A percentile compares a stretch with the other conserved stretches of the same genome.
Evolutionary conservation across 2,329 filamentous ascomycete genomes (phyloP).

Genomic region (Cordyceps farinosa): DNA sequence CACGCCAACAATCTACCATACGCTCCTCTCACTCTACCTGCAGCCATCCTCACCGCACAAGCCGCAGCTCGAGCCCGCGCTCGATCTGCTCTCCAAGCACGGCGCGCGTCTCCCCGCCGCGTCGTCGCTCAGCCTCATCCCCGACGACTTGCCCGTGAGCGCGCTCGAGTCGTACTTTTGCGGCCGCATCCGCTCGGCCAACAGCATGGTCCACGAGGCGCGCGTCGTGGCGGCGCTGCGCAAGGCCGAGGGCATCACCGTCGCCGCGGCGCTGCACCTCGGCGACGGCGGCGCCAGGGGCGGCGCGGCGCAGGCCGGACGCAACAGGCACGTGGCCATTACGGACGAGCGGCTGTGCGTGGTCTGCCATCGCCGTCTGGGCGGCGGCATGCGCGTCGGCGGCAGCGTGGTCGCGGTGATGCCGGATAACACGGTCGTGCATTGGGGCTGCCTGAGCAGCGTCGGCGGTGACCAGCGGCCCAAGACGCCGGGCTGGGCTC

Average conservation of each 20-base stretch:
- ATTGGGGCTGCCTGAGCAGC: slow-evolving; percentile 70
- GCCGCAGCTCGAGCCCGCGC: slow-evolving; percentile 71
- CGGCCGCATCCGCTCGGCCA: slow-evolving; percentile 82
- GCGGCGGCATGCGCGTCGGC: slow-evolving; percentile 78
- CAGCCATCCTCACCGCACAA: slow-evolving; percentile 70
- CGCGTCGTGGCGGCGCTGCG: slow-evolving; percentile 73
- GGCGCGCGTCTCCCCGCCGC: slow-evolving; percentile 85
- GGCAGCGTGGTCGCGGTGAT: slow-evolving; percentile 83
- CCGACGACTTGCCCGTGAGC: slow-evolving; percentile 70
- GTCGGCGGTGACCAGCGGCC: slow-evolving; percentile 27
- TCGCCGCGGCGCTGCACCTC: slow-evolving; percentile 69
- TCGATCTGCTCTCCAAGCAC: slow-evolving; percentile 86
- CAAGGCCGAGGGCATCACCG: slow-evolving; percentile 73
- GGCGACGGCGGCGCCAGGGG: slow-evolving; percentile 41
- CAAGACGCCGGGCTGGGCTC: slow-evolving; percentile 34
- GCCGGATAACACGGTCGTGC: slow-evolving; percentile 76
- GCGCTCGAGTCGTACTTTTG: slow-evolving; percentile 88
- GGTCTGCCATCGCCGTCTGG: slow-evolving; percentile 89
- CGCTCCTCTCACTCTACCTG: slow-evolving; percentile 83
- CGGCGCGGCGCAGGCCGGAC: slow-evolving; percentile 45
- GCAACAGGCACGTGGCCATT: slow-evolving; percentile 69
- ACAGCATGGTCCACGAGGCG: slow-evolving; percentile 74
- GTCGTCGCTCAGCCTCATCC: slow-evolving; percentile 82
- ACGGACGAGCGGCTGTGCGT: slow-evolving; percentile 86
- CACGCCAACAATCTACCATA: slow-evolving; percentile 82